Percentiles rank a stretch among this genome's conserved stretches.
Conservation (phyloP, 306 rosid species). For the Quercus wislizeni region DNA sequence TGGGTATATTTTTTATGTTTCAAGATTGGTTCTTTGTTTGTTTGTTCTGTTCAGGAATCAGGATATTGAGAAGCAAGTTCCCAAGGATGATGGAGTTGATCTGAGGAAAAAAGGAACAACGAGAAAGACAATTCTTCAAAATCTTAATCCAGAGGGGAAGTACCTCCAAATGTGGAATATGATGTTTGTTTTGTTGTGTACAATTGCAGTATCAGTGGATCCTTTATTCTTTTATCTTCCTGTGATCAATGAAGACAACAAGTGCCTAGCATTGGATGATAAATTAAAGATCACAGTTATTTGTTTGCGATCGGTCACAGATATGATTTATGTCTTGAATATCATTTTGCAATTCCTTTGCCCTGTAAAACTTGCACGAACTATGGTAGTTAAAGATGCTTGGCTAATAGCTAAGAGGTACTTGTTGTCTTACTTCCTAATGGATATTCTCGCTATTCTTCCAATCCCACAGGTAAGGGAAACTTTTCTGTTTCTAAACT, state of each 20-base stretch:
- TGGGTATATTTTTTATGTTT: too few relatives aligned
- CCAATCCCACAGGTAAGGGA: constrained; percentile 83
- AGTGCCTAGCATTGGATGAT: constrained; percentile 62
- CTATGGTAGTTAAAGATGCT: background rate
- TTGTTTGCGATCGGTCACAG: constrained; percentile 75
- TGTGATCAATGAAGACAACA: constrained; percentile 53
- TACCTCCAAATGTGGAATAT: constrained; percentile 91
- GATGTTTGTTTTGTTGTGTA: constrained; percentile 74
- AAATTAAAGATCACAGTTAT: constrained; percentile 65
- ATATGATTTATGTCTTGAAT: constrained; percentile 69
- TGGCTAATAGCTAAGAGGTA: background rate
- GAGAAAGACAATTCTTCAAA: background rate
- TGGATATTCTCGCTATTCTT: constrained; percentile 86
- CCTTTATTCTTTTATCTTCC: constrained; percentile 89
- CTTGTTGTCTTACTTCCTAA: constrained; percentile 55
- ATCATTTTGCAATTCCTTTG: constrained; percentile 81
- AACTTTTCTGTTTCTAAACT: background rate
- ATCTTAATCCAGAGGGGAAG: constrained; percentile 78
- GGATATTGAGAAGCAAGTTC: too few relatives aligned
- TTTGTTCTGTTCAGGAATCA: too few relatives aligned
- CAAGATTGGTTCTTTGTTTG: too few relatives aligned
- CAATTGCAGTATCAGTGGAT: constrained; percentile 76
- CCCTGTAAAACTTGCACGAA: constrained; percentile 11
- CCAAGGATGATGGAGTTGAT: background rate
- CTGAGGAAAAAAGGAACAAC: constrained; percentile 18